A percentile compares a stretch with the other conserved stretches of the same genome.
Evolutionary conservation across 1,284 basidiomycete species (phyloP).

Genomic region (Phellopilus nigrolimitatus): DNA sequence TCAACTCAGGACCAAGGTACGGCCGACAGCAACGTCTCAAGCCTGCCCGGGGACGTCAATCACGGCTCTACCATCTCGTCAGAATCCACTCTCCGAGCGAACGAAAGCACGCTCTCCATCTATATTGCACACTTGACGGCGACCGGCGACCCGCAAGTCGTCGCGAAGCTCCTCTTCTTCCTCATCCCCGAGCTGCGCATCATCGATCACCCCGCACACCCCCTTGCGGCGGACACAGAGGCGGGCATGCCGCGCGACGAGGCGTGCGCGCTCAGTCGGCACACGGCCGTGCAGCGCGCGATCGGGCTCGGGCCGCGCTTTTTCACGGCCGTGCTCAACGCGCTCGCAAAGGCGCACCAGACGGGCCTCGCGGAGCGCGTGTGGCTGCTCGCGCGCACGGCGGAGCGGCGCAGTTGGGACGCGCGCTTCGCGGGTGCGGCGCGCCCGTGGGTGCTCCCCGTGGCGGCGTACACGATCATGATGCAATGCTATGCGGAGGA

Average conservation of each 20-base stretch:
- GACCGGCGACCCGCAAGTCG: constrained; percentile 41
- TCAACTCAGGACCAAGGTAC: background rate
- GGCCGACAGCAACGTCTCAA: no score
- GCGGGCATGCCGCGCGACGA: constrained; percentile 21
- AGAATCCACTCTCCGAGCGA: constrained; percentile 24
- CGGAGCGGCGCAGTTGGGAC: constrained; percentile 50
- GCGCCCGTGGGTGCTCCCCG: constrained; percentile 56
- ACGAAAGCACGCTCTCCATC: constrained; percentile 44
- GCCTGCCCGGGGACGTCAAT: constrained; percentile 11
- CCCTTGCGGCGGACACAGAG: no score
- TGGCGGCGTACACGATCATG: constrained; percentile 69
- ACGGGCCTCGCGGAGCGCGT: constrained; percentile 57
- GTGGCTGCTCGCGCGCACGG: constrained; percentile 54
- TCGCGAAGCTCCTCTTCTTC: constrained; percentile 41
- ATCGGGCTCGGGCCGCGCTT: constrained; percentile 52
- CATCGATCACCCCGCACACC: constrained; percentile 35
- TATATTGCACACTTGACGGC: constrained; percentile 50
- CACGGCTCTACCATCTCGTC: background rate
- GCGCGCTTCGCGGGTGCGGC: constrained; percentile 25
- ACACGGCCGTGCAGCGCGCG: constrained; percentile 29
- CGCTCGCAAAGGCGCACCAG: constrained; percentile 51
- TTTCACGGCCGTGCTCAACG: constrained; percentile 55
- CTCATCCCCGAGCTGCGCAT: constrained; percentile 51
- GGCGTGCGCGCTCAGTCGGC: background rate
- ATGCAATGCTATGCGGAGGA: constrained; percentile 55